phyloP scores from a whole-genome alignment of 331 rosid genomes.

The Spiraea crenata region DNA sequence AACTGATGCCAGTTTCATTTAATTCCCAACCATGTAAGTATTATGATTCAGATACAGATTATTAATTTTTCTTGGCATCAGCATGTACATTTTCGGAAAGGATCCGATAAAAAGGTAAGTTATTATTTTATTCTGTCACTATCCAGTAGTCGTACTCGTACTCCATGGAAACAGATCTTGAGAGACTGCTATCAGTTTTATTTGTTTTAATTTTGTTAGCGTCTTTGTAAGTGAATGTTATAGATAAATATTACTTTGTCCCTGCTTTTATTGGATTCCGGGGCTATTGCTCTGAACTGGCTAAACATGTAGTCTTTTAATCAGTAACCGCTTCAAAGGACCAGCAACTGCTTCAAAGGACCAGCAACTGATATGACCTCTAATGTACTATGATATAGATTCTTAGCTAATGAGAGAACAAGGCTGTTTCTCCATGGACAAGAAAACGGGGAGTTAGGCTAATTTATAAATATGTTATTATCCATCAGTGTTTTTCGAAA shows the following conservation, averaged over 20 bases:
- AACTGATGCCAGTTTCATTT: slow-evolving; percentile 32
- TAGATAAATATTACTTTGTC: not conserved
- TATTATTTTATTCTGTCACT: not conserved
- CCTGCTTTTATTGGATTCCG: not conserved
- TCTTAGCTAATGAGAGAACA: not conserved
- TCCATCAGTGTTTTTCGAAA: not conserved
- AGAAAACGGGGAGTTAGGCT: not conserved
- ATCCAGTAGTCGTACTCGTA: not conserved
- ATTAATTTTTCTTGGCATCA: not conserved
- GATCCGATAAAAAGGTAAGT: not conserved
- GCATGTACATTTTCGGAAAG: not conserved
- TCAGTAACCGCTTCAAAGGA: not conserved
- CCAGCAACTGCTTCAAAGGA: not conserved
- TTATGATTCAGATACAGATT: not conserved
- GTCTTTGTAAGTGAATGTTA: not conserved
- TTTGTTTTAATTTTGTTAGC: not conserved
- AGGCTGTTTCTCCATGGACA: not conserved
- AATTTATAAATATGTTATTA: not conserved
- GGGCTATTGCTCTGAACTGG: not conserved
- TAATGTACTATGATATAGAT: not conserved
- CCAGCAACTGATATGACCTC: not conserved
- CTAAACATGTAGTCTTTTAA: not conserved
- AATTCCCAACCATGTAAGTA: slow-evolving; percentile 63
- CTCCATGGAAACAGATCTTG: not conserved
- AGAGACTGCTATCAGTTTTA: not conserved